These are phyloP conservation scores for Pseudodiploospora longispora DNA, from an alignment of 2,329 filamentous ascomycete genomes.

Conservation along the genomic window DNA sequence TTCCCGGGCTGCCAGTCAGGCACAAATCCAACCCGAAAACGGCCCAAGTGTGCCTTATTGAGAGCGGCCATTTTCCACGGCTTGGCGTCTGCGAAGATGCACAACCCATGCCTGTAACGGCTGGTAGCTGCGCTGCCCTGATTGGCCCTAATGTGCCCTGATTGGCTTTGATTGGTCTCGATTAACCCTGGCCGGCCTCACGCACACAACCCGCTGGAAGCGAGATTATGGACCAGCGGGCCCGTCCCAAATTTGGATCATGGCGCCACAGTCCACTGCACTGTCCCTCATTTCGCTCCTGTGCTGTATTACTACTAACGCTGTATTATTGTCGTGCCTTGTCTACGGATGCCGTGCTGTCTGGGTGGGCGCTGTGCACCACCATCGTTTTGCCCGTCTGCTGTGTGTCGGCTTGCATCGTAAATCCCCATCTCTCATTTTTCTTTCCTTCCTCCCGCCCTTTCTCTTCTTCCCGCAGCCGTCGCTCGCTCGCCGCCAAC, in stretches of 20 bases:
- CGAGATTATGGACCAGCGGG: conserved; percentile 6
- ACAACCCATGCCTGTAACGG: not conserved
- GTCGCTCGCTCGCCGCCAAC: conserved; percentile 9
- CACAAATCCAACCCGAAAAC: too few species aligned
- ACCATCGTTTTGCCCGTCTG: too few species aligned
- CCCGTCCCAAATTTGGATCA: conserved; percentile 2
- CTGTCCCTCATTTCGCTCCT: too few species aligned
- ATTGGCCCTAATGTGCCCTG: not conserved
- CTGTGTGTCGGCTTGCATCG: too few species aligned
- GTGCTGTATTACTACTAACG: too few species aligned
- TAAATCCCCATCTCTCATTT: conserved; percentile 1
- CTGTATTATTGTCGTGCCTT: too few species aligned
- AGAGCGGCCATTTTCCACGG: too few species aligned
- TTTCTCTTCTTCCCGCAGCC: not conserved
- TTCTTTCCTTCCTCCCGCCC: conserved; percentile 7
- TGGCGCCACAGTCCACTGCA: not conserved
- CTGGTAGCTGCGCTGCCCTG: not conserved
- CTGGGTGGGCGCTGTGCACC: too few species aligned
- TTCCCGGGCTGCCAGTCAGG: too few species aligned
- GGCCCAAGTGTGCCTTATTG: too few species aligned
- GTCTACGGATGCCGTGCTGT: too few species aligned
- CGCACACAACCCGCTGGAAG: conserved; percentile 1
- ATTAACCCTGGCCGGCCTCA: conserved; percentile 4
- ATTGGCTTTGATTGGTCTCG: conserved; percentile 3
- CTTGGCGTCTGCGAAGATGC: not conserved